Evolutionary conservation across 2,329 filamentous ascomycete species (phyloP).

Genomic region (Colletotrichum aenigma): DNA sequence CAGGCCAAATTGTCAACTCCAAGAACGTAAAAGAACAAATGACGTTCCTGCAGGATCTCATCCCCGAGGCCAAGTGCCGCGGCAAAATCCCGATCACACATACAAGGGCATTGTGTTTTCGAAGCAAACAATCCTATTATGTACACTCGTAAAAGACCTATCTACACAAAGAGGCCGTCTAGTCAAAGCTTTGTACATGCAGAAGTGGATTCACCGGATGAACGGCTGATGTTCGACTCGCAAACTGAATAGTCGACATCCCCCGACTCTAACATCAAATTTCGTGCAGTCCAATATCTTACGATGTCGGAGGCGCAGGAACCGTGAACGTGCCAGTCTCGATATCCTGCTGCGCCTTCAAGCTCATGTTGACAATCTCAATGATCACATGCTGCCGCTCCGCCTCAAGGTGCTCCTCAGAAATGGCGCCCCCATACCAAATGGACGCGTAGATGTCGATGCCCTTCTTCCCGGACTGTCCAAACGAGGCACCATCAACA

Average conservation of each 20-base stretch:
- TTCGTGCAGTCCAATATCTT: not conserved
- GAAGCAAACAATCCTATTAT: not conserved
- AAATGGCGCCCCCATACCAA: slow-evolving; percentile 25
- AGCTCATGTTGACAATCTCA: slow-evolving; percentile 25
- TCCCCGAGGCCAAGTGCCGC: not conserved
- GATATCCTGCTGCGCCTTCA: slow-evolving; percentile 22
- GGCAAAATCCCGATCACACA: not conserved
- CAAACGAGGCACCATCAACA: slow-evolving; percentile 3
- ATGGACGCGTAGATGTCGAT: slow-evolving; percentile 25
- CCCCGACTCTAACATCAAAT: not conserved
- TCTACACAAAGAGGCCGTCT: not conserved
- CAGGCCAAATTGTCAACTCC: not conserved
- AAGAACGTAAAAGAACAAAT: not conserved
- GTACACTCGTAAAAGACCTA: not conserved
- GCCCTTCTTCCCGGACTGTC: not conserved
- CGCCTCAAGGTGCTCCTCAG: slow-evolving; percentile 25
- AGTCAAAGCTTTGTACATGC: not conserved
- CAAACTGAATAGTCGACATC: not conserved
- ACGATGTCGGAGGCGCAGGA: not conserved
- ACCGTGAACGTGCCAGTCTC: not conserved
- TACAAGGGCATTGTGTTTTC: not conserved
- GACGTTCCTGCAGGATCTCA: not conserved
- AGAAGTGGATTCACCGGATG: not conserved
- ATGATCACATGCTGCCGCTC: slow-evolving; percentile 27
- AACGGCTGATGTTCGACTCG: not conserved